phyloP scores from a whole-genome alignment of 78 protist species.

The Dictyostelium purpureum region DNA sequence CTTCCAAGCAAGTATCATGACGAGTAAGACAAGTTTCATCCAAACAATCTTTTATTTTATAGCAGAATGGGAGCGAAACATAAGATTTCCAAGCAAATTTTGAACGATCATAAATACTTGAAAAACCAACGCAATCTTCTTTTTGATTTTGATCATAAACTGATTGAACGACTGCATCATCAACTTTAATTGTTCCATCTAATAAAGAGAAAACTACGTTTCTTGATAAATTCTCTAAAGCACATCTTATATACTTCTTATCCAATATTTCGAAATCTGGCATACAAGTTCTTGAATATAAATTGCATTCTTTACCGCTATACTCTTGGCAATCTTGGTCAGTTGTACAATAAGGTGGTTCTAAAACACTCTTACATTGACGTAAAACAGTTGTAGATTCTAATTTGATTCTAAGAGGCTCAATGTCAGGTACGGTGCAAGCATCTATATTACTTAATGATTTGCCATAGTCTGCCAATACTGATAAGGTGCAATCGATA shows the following conservation, averaged over 20 bases:
- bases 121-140: neutral
- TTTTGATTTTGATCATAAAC: neutral
- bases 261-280: neutral
- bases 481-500: neutral
- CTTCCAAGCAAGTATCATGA: constrained; percentile 2
- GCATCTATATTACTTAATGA: neutral
- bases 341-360: neutral
- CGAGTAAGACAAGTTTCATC: neutral
- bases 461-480: neutral
- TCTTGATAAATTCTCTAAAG: neutral
- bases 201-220: neutral
- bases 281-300: neutral
- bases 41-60: neutral
- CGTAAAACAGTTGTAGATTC: neutral
- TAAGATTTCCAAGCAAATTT: neutral
- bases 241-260: neutral
- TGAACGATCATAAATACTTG: neutral
- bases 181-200: neutral
- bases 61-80: neutral
- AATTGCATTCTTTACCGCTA: neutral
- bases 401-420: neutral
- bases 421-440: neutral
- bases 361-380: neutral
- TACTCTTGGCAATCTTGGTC: neutral
- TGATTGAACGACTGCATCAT: neutral